These are phyloP conservation scores for Nannizziopsis arthrosporioides DNA, from an alignment of 2,329 filamentous ascomycete species.

Conservation along the genomic window DNA sequence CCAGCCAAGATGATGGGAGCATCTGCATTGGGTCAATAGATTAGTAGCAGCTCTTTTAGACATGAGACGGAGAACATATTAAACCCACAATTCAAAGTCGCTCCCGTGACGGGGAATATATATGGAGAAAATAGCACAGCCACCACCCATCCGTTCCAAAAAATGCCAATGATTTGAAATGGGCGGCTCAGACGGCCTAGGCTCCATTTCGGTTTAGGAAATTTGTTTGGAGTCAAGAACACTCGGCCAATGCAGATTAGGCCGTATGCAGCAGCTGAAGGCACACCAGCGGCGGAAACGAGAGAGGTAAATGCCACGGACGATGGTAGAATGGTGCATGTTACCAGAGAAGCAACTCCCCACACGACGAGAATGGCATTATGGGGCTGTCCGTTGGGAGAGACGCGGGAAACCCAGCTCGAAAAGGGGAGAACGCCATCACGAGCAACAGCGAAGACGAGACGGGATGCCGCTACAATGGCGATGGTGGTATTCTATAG, in stretches of 20 bases:
- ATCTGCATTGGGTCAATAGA: slow-evolving; percentile 22
- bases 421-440: slow-evolving; percentile 51
- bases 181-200: slow-evolving; percentile 36
- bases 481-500: slow-evolving; percentile 46
- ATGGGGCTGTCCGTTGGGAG: slow-evolving; percentile 44
- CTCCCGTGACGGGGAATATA: slow-evolving; percentile 34
- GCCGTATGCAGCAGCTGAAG: slow-evolving; percentile 43
- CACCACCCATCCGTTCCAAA: slow-evolving; percentile 43
- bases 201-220: slow-evolving; percentile 40
- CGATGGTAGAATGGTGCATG: slow-evolving; percentile 49
- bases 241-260: slow-evolving; percentile 41
- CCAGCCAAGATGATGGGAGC: slow-evolving; percentile 42
- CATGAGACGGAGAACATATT: background rate
- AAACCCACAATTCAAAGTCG: slow-evolving; percentile 36
- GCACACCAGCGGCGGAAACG: slow-evolving; percentile 43
- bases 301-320: slow-evolving; percentile 44
- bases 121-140: slow-evolving; percentile 40
- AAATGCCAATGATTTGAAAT: slow-evolving; percentile 38
- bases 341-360: slow-evolving; percentile 42
- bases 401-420: slow-evolving; percentile 45
- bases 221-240: slow-evolving; percentile 38
- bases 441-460: slow-evolving; percentile 51
- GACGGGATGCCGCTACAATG: slow-evolving; percentile 47
- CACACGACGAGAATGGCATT: slow-evolving; percentile 51
- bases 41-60: background rate